Conservation (phyloP, 1,139 yeast genomes). For the Ashbya aceris region DNA sequence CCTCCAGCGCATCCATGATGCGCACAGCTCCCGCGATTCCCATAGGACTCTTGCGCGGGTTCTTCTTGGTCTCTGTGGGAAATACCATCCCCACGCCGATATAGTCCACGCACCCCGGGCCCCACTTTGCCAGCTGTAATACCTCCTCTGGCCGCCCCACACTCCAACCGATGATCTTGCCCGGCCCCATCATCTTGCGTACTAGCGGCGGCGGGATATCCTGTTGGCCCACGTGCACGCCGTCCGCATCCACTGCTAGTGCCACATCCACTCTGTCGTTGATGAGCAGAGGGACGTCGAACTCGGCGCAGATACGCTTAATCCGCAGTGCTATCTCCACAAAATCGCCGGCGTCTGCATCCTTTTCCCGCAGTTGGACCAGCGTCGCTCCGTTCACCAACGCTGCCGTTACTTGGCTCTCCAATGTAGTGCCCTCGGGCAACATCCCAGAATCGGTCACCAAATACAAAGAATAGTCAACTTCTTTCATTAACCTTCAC, state of each 20-base stretch:
- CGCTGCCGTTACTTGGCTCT: conserved; percentile 53
- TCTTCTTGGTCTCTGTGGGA: conserved; percentile 67
- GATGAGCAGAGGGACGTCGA: conserved; percentile 68
- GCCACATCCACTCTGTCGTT: conserved; percentile 89
- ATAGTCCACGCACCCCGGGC: conserved; percentile 53
- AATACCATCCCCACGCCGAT: conserved; percentile 82
- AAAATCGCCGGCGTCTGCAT: conserved; percentile 59
- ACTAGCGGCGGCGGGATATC: conserved; percentile 67
- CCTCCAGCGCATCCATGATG: conserved; percentile 42
- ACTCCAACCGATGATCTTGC: conserved; percentile 74
- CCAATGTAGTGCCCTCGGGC: conserved; percentile 52
- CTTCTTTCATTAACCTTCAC: conserved; percentile 15
- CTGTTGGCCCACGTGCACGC: conserved; percentile 90
- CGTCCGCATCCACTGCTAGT: conserved; percentile 81
- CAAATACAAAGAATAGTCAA: conserved; percentile 61
- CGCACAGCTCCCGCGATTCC: conserved; percentile 62
- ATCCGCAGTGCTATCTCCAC: conserved; percentile 51
- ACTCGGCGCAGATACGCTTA: conserved; percentile 49
- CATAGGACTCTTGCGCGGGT: conserved; percentile 39
- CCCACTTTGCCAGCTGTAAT: conserved; percentile 42
- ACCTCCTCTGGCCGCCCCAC: conserved; percentile 56
- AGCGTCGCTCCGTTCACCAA: conserved; percentile 67
- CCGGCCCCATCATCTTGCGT: conserved; percentile 56
- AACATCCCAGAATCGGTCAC: conserved; percentile 78
- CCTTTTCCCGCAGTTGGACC: conserved; percentile 79